phyloP scores from a whole-genome alignment of 1,284 basidiomycete genomes.

The Trichosporon inkin region DNA sequence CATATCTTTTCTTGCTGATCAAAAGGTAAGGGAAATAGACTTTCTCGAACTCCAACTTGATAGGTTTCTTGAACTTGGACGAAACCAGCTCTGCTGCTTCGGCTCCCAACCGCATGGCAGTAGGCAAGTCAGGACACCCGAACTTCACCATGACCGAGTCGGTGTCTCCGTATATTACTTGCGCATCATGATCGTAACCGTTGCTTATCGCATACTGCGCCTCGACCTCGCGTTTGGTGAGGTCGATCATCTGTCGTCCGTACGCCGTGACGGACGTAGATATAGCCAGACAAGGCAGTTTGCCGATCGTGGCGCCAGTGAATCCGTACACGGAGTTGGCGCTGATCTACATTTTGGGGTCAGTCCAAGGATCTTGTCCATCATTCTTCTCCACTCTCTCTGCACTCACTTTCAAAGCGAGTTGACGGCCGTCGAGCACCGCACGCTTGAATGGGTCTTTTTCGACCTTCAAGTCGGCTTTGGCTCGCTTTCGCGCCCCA shows the following conservation, averaged over 20 bases:
- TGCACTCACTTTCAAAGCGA: constrained; percentile 74
- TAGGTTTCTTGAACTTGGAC: constrained; percentile 82
- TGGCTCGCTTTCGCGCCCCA: constrained; percentile 82
- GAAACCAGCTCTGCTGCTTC: constrained; percentile 95
- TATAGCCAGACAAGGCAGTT: constrained; percentile 86
- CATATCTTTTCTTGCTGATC: constrained; percentile 96
- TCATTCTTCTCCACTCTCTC: neutral
- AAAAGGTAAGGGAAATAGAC: constrained; percentile 95
- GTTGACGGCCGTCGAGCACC: constrained; percentile 87
- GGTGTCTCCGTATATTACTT: constrained; percentile 94
- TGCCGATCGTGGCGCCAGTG: constrained; percentile 90
- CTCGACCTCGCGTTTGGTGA: constrained; percentile 88
- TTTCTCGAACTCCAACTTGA: constrained; percentile 97
- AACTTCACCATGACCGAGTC: constrained; percentile 98
- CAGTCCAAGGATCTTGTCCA: too few relatives aligned
- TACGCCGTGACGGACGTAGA: constrained; percentile 90
- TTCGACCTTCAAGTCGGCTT: constrained; percentile 89
- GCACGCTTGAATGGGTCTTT: constrained; percentile 92
- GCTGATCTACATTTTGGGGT: constrained; percentile 62
- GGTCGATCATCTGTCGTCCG: constrained; percentile 95
- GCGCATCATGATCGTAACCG: constrained; percentile 76
- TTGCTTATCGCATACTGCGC: constrained; percentile 78
- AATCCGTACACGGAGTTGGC: constrained; percentile 98
- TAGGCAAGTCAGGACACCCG: constrained; percentile 74
- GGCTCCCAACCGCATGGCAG: constrained; percentile 82